Conservation (phyloP, 495 filamentous ascomycete species). For the Podospora didyma region DNA sequence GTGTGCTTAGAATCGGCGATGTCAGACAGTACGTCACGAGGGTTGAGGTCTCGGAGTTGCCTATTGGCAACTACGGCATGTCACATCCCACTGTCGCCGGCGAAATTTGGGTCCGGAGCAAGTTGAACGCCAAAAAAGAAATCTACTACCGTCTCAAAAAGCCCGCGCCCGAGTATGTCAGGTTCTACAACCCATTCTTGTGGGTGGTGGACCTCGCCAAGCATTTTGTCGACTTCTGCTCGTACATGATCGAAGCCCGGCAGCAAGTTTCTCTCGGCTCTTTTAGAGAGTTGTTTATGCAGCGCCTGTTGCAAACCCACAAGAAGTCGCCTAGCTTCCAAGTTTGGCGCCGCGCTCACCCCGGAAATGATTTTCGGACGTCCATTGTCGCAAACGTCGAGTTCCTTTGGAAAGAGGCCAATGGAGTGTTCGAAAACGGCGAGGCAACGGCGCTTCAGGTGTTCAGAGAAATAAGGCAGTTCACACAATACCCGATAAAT, state of each 20-base stretch:
- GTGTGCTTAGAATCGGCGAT: conserved; percentile 47
- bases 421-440: conserved; percentile 29
- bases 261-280: conserved; percentile 41
- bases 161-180: conserved; percentile 52
- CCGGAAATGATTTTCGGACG: conserved; percentile 52
- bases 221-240: conserved; percentile 61
- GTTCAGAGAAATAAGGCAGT: conserved; percentile 36
- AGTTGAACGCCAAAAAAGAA: conserved; percentile 25
- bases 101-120: conserved; percentile 60
- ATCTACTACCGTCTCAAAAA: conserved; percentile 59
- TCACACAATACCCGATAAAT: conserved; percentile 16
- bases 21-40: conserved; percentile 43
- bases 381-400: conserved; percentile 50
- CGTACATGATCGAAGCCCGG: conserved; percentile 21
- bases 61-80: conserved; percentile 62
- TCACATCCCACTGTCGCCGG: conserved; percentile 40
- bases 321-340: conserved; percentile 28
- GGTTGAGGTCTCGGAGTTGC: conserved; percentile 53
- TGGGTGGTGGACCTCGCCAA: conserved; percentile 68
- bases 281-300: conserved; percentile 51
- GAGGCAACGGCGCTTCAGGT: conserved; percentile 33
- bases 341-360: conserved; percentile 47
- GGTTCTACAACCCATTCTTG: conserved; percentile 56
- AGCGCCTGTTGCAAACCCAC: conserved; percentile 50
- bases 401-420: conserved; percentile 61